Conservation (phyloP, 2,329 filamentous ascomycete species). For the Curvularia sp. region DNA sequence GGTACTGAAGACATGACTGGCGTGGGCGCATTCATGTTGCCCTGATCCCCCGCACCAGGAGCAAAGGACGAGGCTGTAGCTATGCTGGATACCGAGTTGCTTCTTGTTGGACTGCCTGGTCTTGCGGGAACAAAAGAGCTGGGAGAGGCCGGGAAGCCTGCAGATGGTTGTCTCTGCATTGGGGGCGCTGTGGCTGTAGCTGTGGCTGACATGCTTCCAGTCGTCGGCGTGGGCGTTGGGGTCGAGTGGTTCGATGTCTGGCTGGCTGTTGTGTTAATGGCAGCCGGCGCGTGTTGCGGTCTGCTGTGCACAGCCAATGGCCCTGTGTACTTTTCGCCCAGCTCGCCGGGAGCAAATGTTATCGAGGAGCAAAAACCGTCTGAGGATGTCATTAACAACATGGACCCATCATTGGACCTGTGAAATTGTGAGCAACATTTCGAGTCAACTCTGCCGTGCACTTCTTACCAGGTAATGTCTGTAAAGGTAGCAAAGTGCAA, state of each 20-base stretch:
- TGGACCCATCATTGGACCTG: conserved; percentile 78
- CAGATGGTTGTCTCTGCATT: conserved; percentile 59
- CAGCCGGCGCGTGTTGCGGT: conserved; percentile 47
- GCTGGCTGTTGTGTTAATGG: conserved; percentile 52
- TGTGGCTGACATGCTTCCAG: conserved; percentile 66
- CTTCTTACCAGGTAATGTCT: conserved; percentile 82
- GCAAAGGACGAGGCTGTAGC: conserved; percentile 67
- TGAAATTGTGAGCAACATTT: conserved; percentile 26
- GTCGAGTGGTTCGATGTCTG: conserved; percentile 67
- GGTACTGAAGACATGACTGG: conserved; percentile 80
- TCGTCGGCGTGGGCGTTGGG: conserved; percentile 73
- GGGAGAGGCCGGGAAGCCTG: conserved; percentile 65
- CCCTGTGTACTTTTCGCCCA: conserved; percentile 81
- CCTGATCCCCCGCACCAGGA: conserved; percentile 43
- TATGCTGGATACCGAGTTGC: conserved; percentile 84
- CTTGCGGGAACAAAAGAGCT: conserved; percentile 63
- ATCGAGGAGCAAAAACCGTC: conserved; percentile 96
- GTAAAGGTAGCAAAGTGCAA: conserved; percentile 97
- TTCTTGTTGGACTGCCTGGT: conserved; percentile 79
- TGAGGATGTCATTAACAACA: conserved; percentile 92
- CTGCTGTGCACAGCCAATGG: conserved; percentile 56
- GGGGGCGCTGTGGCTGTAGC: conserved; percentile 59
- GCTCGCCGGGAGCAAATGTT: conserved; percentile 81
- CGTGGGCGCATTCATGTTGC: conserved; percentile 74
- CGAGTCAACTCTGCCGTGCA: neutral